Evolutionary conservation across 192 early-diverging fungal species (phyloP), one percentile per base, ranked within the genome.

Genomic region (Coemansia reversa): DNA sequence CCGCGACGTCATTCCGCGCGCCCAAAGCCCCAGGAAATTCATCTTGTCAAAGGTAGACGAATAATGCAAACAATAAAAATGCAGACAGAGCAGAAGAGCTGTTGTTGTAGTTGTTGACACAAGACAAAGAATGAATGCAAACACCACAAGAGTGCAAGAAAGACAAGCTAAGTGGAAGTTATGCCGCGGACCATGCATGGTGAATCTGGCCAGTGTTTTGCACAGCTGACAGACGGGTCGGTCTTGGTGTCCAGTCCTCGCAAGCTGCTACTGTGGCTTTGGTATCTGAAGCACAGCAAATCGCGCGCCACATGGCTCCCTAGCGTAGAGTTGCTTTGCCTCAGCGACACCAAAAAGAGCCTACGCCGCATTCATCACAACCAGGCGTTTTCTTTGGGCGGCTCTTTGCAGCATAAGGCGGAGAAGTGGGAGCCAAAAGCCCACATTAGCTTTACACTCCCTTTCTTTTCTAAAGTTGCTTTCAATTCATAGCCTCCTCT

Each of bases 11-110:
- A 77, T 76, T 32, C 75, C 74, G 35, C 75, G 79, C 30, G 75
- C 71, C 75, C 71, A 74, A 59, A 82, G 70, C 16, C 79, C 79
- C 0, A 82, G 65, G 47, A 82, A 82, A 53, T 82, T 82, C 79
- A 82, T 81, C 39, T 5, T 45, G 39, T 45, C 9, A 45, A 14
- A 45, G 39, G 39, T 14, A 45, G 39, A 45, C 9, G 14, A 45
- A 16, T 45, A 16, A 45, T 45, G 35, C 35, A 39, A 11, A 39
- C 35, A 39, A 39, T 39, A 39, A 1, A 39, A 39, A 39, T 39
- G 39, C 39, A 45, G 39, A 16, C 39, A 45, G 39, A 45, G 39
- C 8, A 45, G 39, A 45, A 45, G 39, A 16, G 39, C 12, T 45
- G 14, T 39, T 45, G 33, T 25, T 35, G 33, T 14, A 30, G 18